Evolutionary conservation across 139 green algal species (phyloP), one percentile per base, ranked within the genome.

Genomic region (Chlamydomonas sp.): DNA sequence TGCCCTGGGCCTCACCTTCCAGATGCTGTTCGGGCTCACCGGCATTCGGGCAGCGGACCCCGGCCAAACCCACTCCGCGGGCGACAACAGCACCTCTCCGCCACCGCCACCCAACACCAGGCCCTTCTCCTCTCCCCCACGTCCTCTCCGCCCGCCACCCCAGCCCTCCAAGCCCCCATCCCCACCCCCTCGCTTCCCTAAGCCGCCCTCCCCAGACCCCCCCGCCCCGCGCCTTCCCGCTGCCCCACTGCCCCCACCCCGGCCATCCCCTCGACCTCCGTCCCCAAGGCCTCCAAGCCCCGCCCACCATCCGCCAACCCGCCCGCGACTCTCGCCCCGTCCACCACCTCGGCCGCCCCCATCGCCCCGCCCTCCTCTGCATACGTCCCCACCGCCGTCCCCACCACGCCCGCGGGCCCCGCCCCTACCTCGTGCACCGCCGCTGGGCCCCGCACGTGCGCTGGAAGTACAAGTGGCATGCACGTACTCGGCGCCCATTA

Each of bases 41-140:
- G n/a, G n/a, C 9, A 17, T 74, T 16, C 68, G n/a, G 68, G 16
- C 68, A 0, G 68, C 16, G 1, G 61, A 80, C 7, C 61, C 61
- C 0, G 61, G 0, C 31, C n/a, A n/a, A 9, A 0, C n/a, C 63
- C 63, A n/a, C 71, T 80, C 4, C 61, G 71, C 4, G 2, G 0
- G 2, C 73, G n/a, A 57, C 80, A 87, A 61, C 7, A 20, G 2
- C 0, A 57, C 5, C 72, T 87, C 71, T 87, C 79, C 69, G 18
- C 3, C 61, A 73, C 80, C 3, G 20, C 15, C 10, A 74, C n/a
- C 0, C 4, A 80, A 4, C 9, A 16, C 1, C 61, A 64, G 1
- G 2, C n/a, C 12, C 62, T 87, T 71, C 71, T 72, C 82, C 59
- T 63, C 71, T 60, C 81, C 81, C 59, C 81, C 81, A 69, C 81